Base-by-base conservation (phyloP, 306 rosid species). In the Canavalia gladiata region DNA sequence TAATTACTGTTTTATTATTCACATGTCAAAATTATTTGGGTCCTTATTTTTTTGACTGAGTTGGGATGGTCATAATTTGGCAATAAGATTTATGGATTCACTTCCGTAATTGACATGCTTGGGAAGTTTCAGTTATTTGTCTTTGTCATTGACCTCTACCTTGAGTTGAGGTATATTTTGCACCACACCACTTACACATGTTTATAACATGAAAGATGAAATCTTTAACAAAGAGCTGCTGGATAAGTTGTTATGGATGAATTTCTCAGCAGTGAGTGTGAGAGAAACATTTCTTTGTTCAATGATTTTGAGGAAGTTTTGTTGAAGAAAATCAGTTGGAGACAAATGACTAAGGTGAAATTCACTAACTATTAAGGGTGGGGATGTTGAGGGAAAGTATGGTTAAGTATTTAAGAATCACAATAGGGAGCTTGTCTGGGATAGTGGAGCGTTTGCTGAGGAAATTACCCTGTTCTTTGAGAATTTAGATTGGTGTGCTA, bases 131-230 rank as follows among this genome's bases (percentile, higher is more conserved):
- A 6, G 28, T 67, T 68, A 43, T 37, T 56, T 60, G 51, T 79
- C 47, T 28, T 56, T 30, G 37, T 65, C 74, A 64, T 31, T 25
- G 28, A 54, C 28, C 37, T 55, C 59, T 45, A 2, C 34, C 42
- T 13, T 12, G 31, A 31, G 49, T 13, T 12, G 31, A 31, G 49
- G 28, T 77, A 45, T 75, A 57, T 18, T 62, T 28, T 82, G 74
- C 78, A 43, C 57, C 28, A 12, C 52, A 54, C 79, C 71, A 39
- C 56, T 0, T 65, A 18, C 29, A 46, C 71, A 59, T 12, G 30
- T 76, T 77, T 18, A 39, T 43, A 45, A 81, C 65, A 70, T 75
- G 10, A 30, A 62, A 76, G 31, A 62, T 58, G 46, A 30, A 62
- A 46, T 18, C 13, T 45, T 62, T 29, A 64, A 42, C 31, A 59